Evolutionary conservation across 768 basidiomycete species (phyloP), one percentile per base, ranked within the genome.

Genomic region (Lentinula guzmanii): DNA sequence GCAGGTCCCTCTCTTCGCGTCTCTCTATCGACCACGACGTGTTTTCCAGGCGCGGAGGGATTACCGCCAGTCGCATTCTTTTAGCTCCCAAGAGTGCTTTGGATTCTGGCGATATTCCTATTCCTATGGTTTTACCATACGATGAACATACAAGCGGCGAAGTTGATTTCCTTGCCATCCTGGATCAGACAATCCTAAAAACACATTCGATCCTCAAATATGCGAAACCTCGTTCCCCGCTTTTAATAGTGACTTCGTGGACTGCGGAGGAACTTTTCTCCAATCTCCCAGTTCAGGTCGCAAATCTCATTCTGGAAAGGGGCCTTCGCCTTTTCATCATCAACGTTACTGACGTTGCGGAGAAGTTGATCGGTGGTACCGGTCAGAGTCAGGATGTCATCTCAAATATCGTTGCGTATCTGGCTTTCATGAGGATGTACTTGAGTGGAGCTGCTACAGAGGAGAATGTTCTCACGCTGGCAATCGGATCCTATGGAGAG

Each of bases 371-470:
- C 2, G 75, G 74, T 18, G 68, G 70, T 9, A 68, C 71, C n/a
- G 70, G 72, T 13, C 62, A 73, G 4, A 63, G 70, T 8, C 74
- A 73, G 60, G 78, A 81, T 45, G 74, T 77, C 1, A 66, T 83
- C 6, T 81, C 89, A 66, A 79, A 76, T 64, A 72, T 91, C 63
- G 69, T 91, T 39, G 82, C 86, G 46, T 84, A 91, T 66, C 77
- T 95, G 33, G 89, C 90, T 0, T 92, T 98, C 79, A 74, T 98
- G 68, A 81, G 92, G 58, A 78, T 98, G 35, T 98, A 90, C 74
- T 76, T 93, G 43, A 91, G 89, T 33, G 73, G 77, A 54, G 74
- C 76, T n/a, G 87, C 86, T 6, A 80, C 75, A 24, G 81, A 87
- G 68, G 70, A 72, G 1, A 71, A 78, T 5, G 76, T 91, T 16